These are phyloP conservation scores for Elsinoe arachidis DNA, from an alignment of 2,329 filamentous ascomycete species.

Conservation along the genomic window DNA sequence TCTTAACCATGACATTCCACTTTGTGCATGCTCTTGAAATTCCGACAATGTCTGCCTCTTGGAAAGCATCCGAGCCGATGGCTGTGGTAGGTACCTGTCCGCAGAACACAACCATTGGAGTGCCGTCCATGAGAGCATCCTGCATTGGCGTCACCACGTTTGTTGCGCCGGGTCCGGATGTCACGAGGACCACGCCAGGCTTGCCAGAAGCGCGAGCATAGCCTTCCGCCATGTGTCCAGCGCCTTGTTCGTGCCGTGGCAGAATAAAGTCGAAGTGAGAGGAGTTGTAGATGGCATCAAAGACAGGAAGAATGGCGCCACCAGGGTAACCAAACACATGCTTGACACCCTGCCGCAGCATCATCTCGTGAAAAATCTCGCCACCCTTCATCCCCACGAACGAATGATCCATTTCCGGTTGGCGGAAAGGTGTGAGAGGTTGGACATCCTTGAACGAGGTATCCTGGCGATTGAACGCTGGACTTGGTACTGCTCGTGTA, in stretches of 20 bases:
- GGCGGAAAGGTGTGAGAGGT: conserved; percentile 38
- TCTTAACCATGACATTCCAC: conserved; percentile 99
- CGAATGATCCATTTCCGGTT: conserved; percentile 45
- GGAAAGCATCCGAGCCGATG: conserved; percentile 93
- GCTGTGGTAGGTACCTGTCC: conserved; percentile 85
- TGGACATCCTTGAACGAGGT: conserved; percentile 32
- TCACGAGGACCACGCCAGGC: conserved; percentile 92
- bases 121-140: conserved; percentile 90
- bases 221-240: conserved; percentile 96
- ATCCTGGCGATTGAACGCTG: conserved; percentile 44
- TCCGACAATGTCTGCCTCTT: conserved; percentile 88
- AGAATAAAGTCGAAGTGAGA: conserved; percentile 94
- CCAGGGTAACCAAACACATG: conserved; percentile 85
- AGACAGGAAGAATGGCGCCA: conserved; percentile 92
- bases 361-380: conserved; percentile 99
- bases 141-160: conserved; percentile 96
- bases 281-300: conserved; percentile 98
- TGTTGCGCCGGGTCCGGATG: conserved; percentile 90
- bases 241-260: conserved; percentile 92
- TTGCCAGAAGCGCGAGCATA: conserved; percentile 90
- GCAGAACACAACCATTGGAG: conserved; percentile 88
- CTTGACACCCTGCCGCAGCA: conserved; percentile 85
- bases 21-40: conserved; percentile 95
- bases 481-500: conserved; percentile 34
- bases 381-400: conserved; percentile 94